phyloP scores from a whole-genome alignment of 108 stramenopile species.

The Cylindrotheca closterium region DNA sequence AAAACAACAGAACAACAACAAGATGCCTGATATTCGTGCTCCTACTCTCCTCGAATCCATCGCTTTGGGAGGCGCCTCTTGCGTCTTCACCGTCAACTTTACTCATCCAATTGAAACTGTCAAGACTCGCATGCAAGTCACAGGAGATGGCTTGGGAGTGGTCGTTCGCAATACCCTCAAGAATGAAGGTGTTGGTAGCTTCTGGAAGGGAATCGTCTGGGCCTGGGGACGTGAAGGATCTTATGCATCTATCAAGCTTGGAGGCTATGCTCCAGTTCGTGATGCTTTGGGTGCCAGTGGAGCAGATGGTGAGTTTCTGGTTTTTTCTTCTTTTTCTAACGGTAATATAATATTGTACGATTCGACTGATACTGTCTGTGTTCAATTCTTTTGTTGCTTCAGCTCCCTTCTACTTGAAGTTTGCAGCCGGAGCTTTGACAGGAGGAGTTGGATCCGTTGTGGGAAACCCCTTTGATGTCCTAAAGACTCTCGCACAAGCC shows the following conservation, averaged over 20 bases:
- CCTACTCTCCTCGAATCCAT: conserved; percentile 50
- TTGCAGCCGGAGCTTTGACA: conserved; percentile 74
- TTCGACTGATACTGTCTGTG: neutral
- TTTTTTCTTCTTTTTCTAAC: conserved; percentile 25
- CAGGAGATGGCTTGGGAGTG: conserved; percentile 45
- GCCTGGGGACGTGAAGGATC: conserved; percentile 75
- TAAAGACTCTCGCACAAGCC: conserved; percentile 88
- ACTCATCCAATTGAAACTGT: conserved; percentile 82
- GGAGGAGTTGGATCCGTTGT: conserved; percentile 75
- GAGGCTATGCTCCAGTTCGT: conserved; percentile 54
- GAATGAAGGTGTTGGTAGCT: conserved; percentile 64
- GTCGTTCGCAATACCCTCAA: conserved; percentile 34
- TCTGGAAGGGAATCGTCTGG: conserved; percentile 83
- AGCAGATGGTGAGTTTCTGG: conserved; percentile 33
- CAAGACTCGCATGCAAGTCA: conserved; percentile 86
- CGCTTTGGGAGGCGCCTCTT: conserved; percentile 44
- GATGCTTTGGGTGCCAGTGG: conserved; percentile 43
- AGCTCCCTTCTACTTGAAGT: conserved; percentile 69
- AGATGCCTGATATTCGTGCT: neutral
- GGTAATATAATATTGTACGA: neutral
- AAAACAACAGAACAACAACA: conserved; percentile 9
- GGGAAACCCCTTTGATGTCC: conserved; percentile 87
- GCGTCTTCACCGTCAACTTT: conserved; percentile 60
- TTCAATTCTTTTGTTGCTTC: neutral
- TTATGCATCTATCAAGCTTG: conserved; percentile 81